Percentiles rank a stretch among this genome's conserved stretches.
Conservation (phyloP, 768 basidiomycete genomes). For the Cystobasidium onofrii region DNA sequence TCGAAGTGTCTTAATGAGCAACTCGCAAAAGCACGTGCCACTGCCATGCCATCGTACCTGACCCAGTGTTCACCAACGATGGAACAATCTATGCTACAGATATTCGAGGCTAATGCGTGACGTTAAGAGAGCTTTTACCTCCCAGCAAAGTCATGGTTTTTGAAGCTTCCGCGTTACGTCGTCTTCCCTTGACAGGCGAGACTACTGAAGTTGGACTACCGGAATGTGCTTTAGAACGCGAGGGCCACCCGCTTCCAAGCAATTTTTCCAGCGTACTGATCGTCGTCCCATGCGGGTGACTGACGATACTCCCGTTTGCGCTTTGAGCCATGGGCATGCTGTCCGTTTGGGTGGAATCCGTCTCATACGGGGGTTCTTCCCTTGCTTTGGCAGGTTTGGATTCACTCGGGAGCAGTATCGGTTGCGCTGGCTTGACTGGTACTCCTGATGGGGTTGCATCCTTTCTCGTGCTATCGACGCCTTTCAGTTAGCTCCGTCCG, state of each 20-base stretch:
- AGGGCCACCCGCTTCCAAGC: neutral
- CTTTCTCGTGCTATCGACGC: neutral
- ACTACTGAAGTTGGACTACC: neutral
- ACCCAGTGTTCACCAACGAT: no score
- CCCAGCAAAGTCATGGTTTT: conserved; percentile 2
- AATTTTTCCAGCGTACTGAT: neutral
- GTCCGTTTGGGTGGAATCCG: neutral
- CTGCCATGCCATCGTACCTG: no score
- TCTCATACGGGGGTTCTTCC: neutral
- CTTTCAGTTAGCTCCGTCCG: no score
- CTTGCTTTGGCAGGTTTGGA: neutral
- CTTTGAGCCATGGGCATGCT: neutral
- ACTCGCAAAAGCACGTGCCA: no score
- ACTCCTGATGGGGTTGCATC: neutral
- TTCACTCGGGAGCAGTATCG: neutral
- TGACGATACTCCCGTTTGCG: neutral
- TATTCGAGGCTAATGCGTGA: neutral
- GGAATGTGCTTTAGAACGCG: neutral
- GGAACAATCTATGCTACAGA: neutral
- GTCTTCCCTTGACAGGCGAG: neutral
- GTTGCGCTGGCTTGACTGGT: neutral
- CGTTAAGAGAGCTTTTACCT: neutral
- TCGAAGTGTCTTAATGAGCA: no score
- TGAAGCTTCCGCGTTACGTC: neutral
- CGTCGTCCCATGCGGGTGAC: neutral